Evolutionary conservation across 768 basidiomycete genomes (phyloP).

Genomic region (Suillus subluteus): DNA sequence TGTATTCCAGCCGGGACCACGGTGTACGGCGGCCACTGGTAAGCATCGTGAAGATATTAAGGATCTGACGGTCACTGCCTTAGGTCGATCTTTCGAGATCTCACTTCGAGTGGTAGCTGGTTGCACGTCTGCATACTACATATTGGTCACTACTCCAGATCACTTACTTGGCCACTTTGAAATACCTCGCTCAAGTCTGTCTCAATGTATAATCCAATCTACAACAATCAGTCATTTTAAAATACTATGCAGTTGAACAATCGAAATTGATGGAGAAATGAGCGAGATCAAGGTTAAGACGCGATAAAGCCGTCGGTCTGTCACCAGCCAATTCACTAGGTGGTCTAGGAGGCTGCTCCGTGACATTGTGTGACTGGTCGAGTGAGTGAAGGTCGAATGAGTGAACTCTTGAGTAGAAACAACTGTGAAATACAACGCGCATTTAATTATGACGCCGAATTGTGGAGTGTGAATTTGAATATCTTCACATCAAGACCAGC

Average conservation of each 20-base stretch:
- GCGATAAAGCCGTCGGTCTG: not conserved
- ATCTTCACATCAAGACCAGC: conserved; percentile 45
- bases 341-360: not conserved
- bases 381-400: not conserved
- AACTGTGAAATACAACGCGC: not conserved
- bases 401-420: not conserved
- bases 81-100: conserved; percentile 53
- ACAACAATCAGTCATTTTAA: not conserved
- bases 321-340: not conserved
- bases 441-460: not conserved
- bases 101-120: not conserved
- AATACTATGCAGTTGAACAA: not conserved
- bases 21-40: conserved; percentile 44
- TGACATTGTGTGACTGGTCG: not conserved
- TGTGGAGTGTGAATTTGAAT: conserved; percentile 40
- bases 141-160: not conserved
- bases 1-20: conserved; percentile 43
- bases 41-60: conserved; percentile 1
- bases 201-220: not conserved
- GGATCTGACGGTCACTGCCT: not conserved
- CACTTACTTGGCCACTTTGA: not conserved
- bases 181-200: not conserved
- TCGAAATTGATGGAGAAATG: not conserved
- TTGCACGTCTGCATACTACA: not conserved
- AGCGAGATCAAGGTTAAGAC: not conserved